Evolutionary conservation across 805 yeast species (phyloP).

Genomic region (Dipodascopsis tothii): DNA sequence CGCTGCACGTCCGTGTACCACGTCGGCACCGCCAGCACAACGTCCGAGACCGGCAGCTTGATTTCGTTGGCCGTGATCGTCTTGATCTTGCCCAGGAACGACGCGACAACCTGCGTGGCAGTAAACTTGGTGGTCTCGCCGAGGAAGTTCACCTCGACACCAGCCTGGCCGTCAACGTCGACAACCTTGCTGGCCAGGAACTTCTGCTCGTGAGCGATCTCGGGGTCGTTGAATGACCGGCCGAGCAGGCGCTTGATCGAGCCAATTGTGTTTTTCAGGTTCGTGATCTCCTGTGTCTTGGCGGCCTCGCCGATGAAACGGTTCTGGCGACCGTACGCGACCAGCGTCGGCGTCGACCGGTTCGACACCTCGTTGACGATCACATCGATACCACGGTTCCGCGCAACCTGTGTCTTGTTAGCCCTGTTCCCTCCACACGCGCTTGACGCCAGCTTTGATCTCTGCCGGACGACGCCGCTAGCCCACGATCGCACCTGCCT

Average conservation of each 20-base stretch:
- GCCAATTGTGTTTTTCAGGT: constrained; percentile 92
- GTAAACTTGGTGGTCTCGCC: constrained; percentile 74
- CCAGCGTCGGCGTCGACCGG: constrained; percentile 87
- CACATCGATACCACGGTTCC: constrained; percentile 96
- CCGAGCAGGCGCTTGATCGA: constrained; percentile 91
- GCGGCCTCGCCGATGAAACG: constrained; percentile 94
- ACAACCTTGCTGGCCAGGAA: constrained; percentile 67
- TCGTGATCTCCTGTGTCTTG: constrained; percentile 92
- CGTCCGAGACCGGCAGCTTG: constrained; percentile 72
- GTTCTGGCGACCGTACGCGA: constrained; percentile 84
- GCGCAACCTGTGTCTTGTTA: constrained; percentile 49
- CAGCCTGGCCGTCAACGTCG: constrained; percentile 60
- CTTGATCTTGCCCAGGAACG: constrained; percentile 89
- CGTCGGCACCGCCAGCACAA: constrained; percentile 88
- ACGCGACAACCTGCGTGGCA: constrained; percentile 85
- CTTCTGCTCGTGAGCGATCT: constrained; percentile 61
- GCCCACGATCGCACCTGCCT: too few relatives aligned
- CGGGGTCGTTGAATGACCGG: constrained; percentile 64
- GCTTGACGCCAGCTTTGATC: too few relatives aligned
- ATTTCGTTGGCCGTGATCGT: constrained; percentile 73
- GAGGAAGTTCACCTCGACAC: constrained; percentile 76
- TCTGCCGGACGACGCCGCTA: too few relatives aligned
- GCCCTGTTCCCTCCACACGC: too few relatives aligned
- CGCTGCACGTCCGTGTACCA: constrained; percentile 98
- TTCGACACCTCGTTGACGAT: constrained; percentile 97